Percentiles rank a stretch among this genome's conserved stretches.
Conservation (phyloP, 2,329 filamentous ascomycete genomes). For the Diaporthe sp. region DNA sequence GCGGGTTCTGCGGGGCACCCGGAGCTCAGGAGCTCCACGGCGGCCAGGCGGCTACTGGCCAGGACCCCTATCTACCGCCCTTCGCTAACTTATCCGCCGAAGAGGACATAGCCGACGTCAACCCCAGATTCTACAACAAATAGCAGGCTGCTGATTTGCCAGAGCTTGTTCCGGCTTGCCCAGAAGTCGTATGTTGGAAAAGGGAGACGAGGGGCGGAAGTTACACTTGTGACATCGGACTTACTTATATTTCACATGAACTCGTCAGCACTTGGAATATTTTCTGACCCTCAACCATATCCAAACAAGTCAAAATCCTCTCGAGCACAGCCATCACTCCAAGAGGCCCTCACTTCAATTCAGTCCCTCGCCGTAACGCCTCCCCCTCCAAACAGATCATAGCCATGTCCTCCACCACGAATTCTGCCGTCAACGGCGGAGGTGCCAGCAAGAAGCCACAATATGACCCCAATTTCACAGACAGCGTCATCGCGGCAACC, state of each 20-base stretch:
- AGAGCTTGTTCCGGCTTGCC: slow-evolving; percentile 10
- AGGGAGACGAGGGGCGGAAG: background rate
- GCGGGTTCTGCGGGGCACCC: background rate
- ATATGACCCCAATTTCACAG: slow-evolving; percentile 85
- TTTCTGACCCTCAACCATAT: background rate
- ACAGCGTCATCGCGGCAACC: slow-evolving; percentile 80
- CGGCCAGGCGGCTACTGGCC: slow-evolving; percentile 1
- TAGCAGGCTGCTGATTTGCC: slow-evolving; percentile 15
- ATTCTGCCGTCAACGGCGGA: slow-evolving; percentile 48
- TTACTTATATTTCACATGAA: slow-evolving; percentile 14
- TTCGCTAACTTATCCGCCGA: background rate
- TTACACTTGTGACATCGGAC: background rate
- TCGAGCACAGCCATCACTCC: background rate
- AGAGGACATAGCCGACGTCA: slow-evolving; percentile 29
- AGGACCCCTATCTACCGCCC: slow-evolving; percentile 5
- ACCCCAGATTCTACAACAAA: slow-evolving; percentile 27
- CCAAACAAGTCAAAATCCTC: background rate
- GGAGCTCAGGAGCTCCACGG: slow-evolving; percentile 1
- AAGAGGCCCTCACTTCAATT: background rate
- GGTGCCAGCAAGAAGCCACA: slow-evolving; percentile 48
- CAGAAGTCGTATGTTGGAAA: slow-evolving; percentile 24
- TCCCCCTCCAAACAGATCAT: background rate
- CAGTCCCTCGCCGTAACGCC: background rate
- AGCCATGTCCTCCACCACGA: slow-evolving; percentile 36
- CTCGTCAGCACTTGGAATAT: background rate